Evolutionary conservation across 2,329 filamentous ascomycete species (phyloP).

Genomic region (Cylindrodendrum hubeiense): DNA sequence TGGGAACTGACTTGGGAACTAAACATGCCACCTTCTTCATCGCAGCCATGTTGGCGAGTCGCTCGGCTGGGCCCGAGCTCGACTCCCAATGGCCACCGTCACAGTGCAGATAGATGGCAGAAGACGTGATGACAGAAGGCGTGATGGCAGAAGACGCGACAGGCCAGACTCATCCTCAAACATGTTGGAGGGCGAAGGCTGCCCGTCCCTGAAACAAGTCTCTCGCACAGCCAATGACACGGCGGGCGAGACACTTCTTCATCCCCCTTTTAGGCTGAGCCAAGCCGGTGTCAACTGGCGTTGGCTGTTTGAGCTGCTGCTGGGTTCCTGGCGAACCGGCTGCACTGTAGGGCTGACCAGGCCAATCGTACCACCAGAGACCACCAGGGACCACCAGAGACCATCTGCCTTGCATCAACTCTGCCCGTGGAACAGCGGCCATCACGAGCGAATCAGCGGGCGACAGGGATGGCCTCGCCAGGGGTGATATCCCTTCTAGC

Average conservation of each 20-base stretch:
- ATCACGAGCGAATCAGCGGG: slow-evolving; percentile 47
- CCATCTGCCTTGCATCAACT: slow-evolving; percentile 44
- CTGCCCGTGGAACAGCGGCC: slow-evolving; percentile 46
- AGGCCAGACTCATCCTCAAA: not conserved
- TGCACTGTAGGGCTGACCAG: slow-evolving; percentile 42
- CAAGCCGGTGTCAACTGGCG: not conserved
- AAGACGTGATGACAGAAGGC: not conserved
- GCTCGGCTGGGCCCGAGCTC: not conserved
- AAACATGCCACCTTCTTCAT: not conserved
- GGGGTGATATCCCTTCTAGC: slow-evolving; percentile 32
- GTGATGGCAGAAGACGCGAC: not conserved
- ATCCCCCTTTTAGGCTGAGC: not conserved
- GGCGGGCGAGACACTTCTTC: not conserved
- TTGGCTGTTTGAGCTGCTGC: no score
- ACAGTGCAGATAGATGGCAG: not conserved
- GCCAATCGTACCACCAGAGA: not conserved
- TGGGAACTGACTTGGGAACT: no score
- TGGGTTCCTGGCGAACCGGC: slow-evolving; percentile 5
- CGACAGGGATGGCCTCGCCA: slow-evolving; percentile 18
- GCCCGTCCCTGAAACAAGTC: not conserved
- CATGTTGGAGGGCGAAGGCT: not conserved
- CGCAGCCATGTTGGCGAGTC: not conserved
- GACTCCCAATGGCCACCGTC: not conserved
- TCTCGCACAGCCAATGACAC: not conserved
- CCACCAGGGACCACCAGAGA: slow-evolving; percentile 7